Evolutionary conservation across 768 basidiomycete genomes (phyloP).

Genomic region (Boletellus ananiceps): DNA sequence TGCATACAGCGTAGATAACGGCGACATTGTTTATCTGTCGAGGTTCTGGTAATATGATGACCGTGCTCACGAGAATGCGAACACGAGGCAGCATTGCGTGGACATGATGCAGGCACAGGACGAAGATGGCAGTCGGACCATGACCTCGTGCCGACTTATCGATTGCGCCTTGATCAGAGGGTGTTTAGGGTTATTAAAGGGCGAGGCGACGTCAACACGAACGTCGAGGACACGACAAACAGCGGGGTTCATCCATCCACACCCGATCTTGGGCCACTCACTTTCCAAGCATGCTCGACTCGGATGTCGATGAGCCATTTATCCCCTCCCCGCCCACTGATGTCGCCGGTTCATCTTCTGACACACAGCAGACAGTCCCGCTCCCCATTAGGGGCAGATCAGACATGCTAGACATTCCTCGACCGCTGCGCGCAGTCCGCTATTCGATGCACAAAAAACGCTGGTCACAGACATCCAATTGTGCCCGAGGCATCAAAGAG

Average conservation of each 20-base stretch:
- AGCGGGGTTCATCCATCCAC: slow-evolving; percentile 4
- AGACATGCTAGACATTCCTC: slow-evolving; percentile 23
- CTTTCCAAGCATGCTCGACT: slow-evolving; percentile 20
- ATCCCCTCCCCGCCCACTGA: slow-evolving; percentile 28
- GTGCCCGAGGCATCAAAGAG: slow-evolving; percentile 32
- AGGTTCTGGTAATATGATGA: slow-evolving; percentile 15
- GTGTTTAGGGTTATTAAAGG: slow-evolving; percentile 13
- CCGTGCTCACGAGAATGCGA: neutral
- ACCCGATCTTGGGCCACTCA: slow-evolving; percentile 9
- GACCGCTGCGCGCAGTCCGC: slow-evolving; percentile 30
- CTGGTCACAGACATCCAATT: slow-evolving; percentile 33
- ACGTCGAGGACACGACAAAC: slow-evolving; percentile 8
- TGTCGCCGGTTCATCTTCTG: slow-evolving; percentile 23
- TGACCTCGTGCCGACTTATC: slow-evolving; percentile 22
- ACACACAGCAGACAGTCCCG: slow-evolving; percentile 22
- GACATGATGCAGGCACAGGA: slow-evolving; percentile 25
- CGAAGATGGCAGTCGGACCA: slow-evolving; percentile 18
- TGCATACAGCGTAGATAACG: slow-evolving; percentile 9
- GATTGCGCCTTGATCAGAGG: slow-evolving; percentile 13
- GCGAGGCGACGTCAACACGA: slow-evolving; percentile 5
- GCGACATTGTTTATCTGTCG: slow-evolving; percentile 14
- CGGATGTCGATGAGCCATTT: slow-evolving; percentile 29
- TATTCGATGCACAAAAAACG: slow-evolving; percentile 30
- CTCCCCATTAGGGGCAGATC: slow-evolving; percentile 14
- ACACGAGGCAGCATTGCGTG: slow-evolving; percentile 20